Conservation (phyloP, 768 basidiomycete genomes). For the Suillus discolor region DNA sequence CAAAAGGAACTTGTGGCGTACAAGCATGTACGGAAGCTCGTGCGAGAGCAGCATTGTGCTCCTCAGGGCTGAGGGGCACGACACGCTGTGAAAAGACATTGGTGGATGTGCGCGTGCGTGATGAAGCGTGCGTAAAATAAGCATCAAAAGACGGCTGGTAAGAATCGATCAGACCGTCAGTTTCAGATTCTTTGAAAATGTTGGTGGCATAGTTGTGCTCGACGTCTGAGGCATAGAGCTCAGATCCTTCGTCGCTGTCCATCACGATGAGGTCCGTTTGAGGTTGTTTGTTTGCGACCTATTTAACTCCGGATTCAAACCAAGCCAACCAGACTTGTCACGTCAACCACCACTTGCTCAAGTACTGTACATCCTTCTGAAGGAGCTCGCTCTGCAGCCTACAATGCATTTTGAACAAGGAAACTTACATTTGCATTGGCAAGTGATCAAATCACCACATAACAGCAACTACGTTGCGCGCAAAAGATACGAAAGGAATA, state of each 20-base stretch:
- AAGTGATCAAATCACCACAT: background rate
- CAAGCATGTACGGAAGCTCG: slow-evolving; percentile 13
- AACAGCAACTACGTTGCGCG: background rate
- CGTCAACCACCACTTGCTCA: background rate
- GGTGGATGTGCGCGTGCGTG: slow-evolving; percentile 71
- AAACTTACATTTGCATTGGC: background rate
- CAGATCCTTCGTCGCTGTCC: slow-evolving; percentile 31
- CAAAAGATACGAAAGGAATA: background rate
- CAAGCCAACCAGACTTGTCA: background rate
- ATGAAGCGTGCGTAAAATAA: slow-evolving; percentile 71
- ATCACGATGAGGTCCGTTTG: slow-evolving; percentile 5
- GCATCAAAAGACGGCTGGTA: slow-evolving; percentile 75
- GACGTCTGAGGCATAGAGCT: slow-evolving; percentile 31
- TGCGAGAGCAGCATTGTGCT: slow-evolving; percentile 45
- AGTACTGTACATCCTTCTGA: background rate
- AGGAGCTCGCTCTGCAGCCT: background rate
- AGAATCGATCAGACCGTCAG: slow-evolving; percentile 9
- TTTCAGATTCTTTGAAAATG: slow-evolving; percentile 14
- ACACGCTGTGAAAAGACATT: slow-evolving; percentile 80
- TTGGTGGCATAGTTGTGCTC: slow-evolving; percentile 18
- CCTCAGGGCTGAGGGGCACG: slow-evolving; percentile 68
- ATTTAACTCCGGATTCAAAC: background rate
- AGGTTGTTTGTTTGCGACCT: background rate
- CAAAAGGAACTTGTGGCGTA: slow-evolving; percentile 18
- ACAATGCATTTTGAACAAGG: background rate